Conservation (phyloP, 345 rosid species). For the Anastatica hierochuntica region DNA sequence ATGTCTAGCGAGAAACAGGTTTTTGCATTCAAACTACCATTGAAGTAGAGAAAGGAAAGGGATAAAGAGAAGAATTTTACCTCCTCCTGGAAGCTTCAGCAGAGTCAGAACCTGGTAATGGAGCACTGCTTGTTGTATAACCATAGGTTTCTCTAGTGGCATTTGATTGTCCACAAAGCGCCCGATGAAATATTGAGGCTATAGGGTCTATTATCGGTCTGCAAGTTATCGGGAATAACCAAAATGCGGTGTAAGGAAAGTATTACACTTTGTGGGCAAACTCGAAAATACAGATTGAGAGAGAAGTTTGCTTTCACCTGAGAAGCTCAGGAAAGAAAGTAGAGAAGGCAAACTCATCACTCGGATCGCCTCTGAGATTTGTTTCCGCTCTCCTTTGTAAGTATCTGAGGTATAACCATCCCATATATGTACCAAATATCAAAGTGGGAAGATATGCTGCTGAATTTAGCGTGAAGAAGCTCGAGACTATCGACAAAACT, state of each 20-base stretch:
- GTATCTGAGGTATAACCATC: slow-evolving; percentile 95
- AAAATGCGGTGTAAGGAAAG: not conserved
- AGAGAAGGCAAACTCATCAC: slow-evolving; percentile 88
- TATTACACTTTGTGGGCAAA: not conserved
- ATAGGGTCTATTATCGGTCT: slow-evolving; percentile 86
- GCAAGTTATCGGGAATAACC: slow-evolving; percentile 14
- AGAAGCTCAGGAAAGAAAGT: slow-evolving; percentile 85
- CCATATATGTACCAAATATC: slow-evolving; percentile 79
- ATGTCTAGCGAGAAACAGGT: too few species aligned
- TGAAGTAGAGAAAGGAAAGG: not conserved
- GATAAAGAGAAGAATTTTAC: slow-evolving; percentile 25
- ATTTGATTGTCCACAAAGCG: slow-evolving; percentile 73
- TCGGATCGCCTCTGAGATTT: slow-evolving; percentile 86
- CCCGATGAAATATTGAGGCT: slow-evolving; percentile 67
- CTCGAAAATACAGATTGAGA: not conserved
- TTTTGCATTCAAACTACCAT: not conserved
- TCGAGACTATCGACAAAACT: slow-evolving; percentile 49
- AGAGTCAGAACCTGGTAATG: slow-evolving; percentile 93
- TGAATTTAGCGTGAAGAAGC: slow-evolving; percentile 70
- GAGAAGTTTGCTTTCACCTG: slow-evolving; percentile 35
- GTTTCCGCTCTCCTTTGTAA: slow-evolving; percentile 77
- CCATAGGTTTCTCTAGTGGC: slow-evolving; percentile 37
- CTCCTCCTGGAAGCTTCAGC: slow-evolving; percentile 95
- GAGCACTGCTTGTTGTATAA: slow-evolving; percentile 46
- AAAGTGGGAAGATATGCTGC: slow-evolving; percentile 79